phyloP scores from a whole-genome alignment of 345 rosid genomes.

The Salix exigua region DNA sequence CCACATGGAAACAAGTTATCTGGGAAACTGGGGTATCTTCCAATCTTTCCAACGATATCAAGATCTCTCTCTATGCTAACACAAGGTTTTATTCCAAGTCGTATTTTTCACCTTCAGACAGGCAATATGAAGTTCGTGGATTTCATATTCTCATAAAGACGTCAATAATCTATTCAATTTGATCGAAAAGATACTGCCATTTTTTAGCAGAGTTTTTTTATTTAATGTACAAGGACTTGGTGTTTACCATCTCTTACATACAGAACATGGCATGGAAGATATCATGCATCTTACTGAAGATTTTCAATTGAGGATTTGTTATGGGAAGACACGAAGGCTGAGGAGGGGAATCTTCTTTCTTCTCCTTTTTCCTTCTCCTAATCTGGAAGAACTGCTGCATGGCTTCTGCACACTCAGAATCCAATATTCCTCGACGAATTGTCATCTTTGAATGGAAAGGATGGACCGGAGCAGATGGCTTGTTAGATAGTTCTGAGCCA shows the following conservation, averaged over 20 bases:
- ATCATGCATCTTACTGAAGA: conserved; percentile 72
- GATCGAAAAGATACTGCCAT: not conserved
- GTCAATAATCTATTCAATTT: not conserved
- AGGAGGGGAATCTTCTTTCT: conserved; percentile 37
- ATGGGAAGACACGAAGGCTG: conserved; percentile 54
- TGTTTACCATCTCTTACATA: conserved; percentile 33
- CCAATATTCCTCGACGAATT: conserved; percentile 72
- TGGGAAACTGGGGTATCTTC: not conserved
- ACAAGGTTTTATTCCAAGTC: not conserved
- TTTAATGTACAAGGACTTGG: not conserved
- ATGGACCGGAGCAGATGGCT: conserved; percentile 76
- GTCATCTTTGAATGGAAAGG: conserved; percentile 93
- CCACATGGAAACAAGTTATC: not conserved
- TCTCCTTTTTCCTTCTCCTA: conserved; percentile 71
- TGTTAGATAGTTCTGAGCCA: conserved; percentile 43
- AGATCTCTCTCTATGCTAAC: not conserved
- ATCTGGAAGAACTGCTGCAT: conserved; percentile 94
- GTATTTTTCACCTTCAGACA: not conserved
- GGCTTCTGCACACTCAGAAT: conserved; percentile 69
- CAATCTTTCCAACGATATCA: not conserved
- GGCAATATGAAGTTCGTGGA: not conserved
- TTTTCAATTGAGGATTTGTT: conserved; percentile 55
- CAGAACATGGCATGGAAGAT: conserved; percentile 65
- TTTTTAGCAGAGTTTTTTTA: not conserved
- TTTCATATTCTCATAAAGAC: not conserved